Base-by-base conservation (phyloP, 208 protist genomes). In the Crithidia bombi region DNA sequence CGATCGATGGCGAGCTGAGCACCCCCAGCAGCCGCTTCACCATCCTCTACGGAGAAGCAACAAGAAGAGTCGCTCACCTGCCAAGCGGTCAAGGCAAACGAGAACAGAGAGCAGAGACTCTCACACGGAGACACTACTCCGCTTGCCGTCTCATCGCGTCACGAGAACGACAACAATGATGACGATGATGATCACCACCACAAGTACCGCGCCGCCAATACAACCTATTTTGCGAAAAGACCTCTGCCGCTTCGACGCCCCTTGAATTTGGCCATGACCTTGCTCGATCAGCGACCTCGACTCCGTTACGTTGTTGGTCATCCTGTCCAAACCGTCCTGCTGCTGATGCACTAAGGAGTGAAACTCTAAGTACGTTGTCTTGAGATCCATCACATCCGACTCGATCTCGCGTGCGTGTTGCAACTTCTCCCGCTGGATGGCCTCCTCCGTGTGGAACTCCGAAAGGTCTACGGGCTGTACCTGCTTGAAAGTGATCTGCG, bases 301-400 rank as follows among this genome's bases (percentile, higher is more conserved):
- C 54, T 85, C 76, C 25, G 64, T 47, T 15, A 92, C 84, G 68
- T 92, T 86, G 47, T 63, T 65, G 17, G 73, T 78, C 47, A 91
- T 73, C 19, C 36, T 69, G 57, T 92, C 84, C 21, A 95, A 49
- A 28, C 71, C 74, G 25, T 80, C 66, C 59, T 92, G 86, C 65
- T 95, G 90, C 43, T 91, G 76, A 46, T 88, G 75, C 49, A 93
- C 78, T 12, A 93, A 61, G 2, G 78, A 79, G 63, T 91, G 68
- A 32, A 93, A 95, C 71, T 95, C 87, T 17, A 89, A 83, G 46
- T 93, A 93, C 5, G 80, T 89, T 0, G 64, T 79, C 54, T 87
- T 87, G 12, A 95, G 72, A 35, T 95, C 90, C 62, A 81, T 82
- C 67, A 95, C 78, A 28, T 88, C 86, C 17, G 78, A 80, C 69